Evolutionary conservation across 1,284 basidiomycete genomes (phyloP), one percentile per base, ranked within the genome.

Genomic region (Porogramme epimiltina): DNA sequence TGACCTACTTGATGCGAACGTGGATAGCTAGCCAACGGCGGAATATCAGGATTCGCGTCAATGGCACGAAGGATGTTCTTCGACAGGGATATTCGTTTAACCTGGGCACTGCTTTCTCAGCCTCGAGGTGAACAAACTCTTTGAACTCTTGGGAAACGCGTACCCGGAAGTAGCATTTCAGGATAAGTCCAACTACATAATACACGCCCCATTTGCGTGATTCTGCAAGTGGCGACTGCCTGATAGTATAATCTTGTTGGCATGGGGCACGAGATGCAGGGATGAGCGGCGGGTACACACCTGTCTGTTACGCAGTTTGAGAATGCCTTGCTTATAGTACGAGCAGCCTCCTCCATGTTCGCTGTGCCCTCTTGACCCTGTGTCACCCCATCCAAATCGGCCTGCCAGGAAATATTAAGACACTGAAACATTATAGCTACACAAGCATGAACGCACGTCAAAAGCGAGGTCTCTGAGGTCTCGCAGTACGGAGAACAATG

Each of bases 181-280:
- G 78, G 34, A 95, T 86, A 54, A 97, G 75, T 6, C 89, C 90
- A 1, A 95, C 95, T n/a, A 97, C 82, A 63, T 95, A 93, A 72
- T 98, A 99, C 0, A 95, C 85, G 2, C 95, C 96, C 86, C 87
- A 94, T 71, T 94, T 93, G 47, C 93, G 78, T n/a, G 91, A 93
- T 66, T 90, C 83, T 2, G 80, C 74, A 23, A 83, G 76, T 51
- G 87, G 80, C 49, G 87, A 89, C 49, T 60, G 59, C 42, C 67
- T 69, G 42, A 2, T 25, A 4, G 19, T 26, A 36, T 48, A 26
- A 34, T 18, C 15, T 10, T n/a, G n/a, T n/a, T n/a, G n/a, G n/a
- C n/a, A n/a, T n/a, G 16, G 20, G 11, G 36, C 16, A 38, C 23
- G 25, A 41, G 38, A 13, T 20, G 11, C n/a, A 26, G 16, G 18